Evolutionary conservation across 257 asterid genomes (phyloP), one percentile per base, ranked within the genome.

Genomic region (Capsicum chinense): DNA sequence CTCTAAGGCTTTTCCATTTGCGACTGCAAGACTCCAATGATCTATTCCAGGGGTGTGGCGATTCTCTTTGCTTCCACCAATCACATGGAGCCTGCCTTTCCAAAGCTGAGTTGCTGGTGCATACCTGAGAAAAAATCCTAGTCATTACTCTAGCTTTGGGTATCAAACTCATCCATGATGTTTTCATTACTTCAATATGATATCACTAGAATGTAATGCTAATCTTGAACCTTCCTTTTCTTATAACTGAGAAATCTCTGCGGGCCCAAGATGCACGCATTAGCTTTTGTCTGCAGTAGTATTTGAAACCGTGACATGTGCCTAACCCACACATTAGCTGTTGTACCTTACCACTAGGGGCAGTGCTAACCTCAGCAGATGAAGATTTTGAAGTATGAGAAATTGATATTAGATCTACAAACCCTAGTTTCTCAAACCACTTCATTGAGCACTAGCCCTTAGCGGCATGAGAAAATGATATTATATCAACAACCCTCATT

Each of bases 61-160:
- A 88, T 92, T 91, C 89, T 92, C 97, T 87, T 92, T 92, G 92
- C 97, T 90, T 60, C 97, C 97, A 71, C 95, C 95, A 92, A 93
- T 92, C 79, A 90, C 97, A 83, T 92, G 97, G 79, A 93, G 92
- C 83, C 95, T 90, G 60, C 95, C 97, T 85, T 71, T 93, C 97
- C 97, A 91, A 69, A 92, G 79, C 88, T 93, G 97, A 69, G 97
- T 92, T 83, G 97, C 97, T 52, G 97, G 93, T 84, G 97, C 97
- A 91, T 93, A 93, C 92, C 97, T 93, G 89, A 88, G 89, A 88
- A 88, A 81, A 58, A 59, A 42, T 48, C 50, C 66, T 48, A 48
- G 64, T 64, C 48, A 64, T 37, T 16, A 9, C 62, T n/a, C 70
- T 62, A 50, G 59, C 12, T 81, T 82, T 63, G 6, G 5, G 17